Base-by-base conservation (phyloP, 164 flowering plant species). In the Echeveria elegans region DNA sequence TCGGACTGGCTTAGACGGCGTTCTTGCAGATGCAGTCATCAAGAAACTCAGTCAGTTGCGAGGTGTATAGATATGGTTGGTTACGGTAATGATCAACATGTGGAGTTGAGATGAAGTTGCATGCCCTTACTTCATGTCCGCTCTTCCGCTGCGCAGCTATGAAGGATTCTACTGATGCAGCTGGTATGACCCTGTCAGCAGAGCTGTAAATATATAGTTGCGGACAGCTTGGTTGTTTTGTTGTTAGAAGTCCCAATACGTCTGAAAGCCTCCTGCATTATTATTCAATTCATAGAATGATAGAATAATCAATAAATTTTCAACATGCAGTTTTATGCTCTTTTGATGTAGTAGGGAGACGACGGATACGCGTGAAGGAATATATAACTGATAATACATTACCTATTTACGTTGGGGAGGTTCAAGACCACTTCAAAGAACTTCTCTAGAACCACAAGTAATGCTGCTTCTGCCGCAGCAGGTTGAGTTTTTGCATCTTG, bases 81-180 rank as follows among this genome's bases (percentile, higher is more conserved):
- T 85, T 90, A 29, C 97, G 80, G 71, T 83, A 90, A 77, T 95
- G 99, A 72, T 95, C 99, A 0, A 95, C 99, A 76, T 95, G 99
- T 14, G 99, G 99, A 4, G 99, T 80, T 30, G 87, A 83, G 31
- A 86, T 72, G 68, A 92, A 95, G 76, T 92, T 75, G 80, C 97
- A 92, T 5, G 97, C 83, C 74, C 91, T 80, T 61, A 95, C 99
- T 70, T 88, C 89, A 43, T 53, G 94, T 26, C 99, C 99, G 30
- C 77, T 77, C 67, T 64, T 84, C 36, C 88, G 79, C 68, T 92
- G 97, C 77, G 80, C 75, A 76, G 85, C 87, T 47, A 90, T 84
- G 74, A 95, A 95, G 5, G 92, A 80, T 70, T 92, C 98, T 37
- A 92, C 97, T 8, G 77, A 83, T 23, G 75, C 83, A 6, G 79